Conservation (phyloP, 805 yeast species). For the Starmerella ratchasimensis region DNA sequence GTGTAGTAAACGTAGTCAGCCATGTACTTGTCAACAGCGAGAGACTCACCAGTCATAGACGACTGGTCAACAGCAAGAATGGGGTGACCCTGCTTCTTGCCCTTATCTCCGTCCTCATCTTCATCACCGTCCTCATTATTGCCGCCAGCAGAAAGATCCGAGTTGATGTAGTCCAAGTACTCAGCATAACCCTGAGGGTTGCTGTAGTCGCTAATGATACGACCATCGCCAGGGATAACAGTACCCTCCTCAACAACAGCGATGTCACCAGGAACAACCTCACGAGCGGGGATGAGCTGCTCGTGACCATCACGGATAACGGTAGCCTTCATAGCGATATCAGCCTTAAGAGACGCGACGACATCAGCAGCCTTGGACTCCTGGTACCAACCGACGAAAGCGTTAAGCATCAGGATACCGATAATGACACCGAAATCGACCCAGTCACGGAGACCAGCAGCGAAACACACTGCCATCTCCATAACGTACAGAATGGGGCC, state of each 20-base stretch:
- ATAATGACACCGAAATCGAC: constrained; percentile 96
- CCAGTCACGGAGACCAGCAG: constrained; percentile 96
- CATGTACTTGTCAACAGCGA: constrained; percentile 85
- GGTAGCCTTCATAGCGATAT: constrained; percentile 78
- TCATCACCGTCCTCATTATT: constrained; percentile 20
- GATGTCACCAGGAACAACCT: constrained; percentile 90
- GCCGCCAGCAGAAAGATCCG: constrained; percentile 23
- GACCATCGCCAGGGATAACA: constrained; percentile 87
- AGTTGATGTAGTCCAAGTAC: constrained; percentile 29
- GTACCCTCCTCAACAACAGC: constrained; percentile 85
- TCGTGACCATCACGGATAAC: constrained; percentile 76
- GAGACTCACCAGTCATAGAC: constrained; percentile 94
- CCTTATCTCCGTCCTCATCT: constrained; percentile 29
- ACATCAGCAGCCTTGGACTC: constrained; percentile 97
- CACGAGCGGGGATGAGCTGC: constrained; percentile 64
- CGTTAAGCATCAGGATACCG: constrained; percentile 76
- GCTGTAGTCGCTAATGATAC: constrained; percentile 36
- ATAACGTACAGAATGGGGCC: constrained; percentile 93
- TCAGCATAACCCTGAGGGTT: constrained; percentile 29
- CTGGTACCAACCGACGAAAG: constrained; percentile 90
- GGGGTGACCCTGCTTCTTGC: constrained; percentile 74
- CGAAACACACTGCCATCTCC: constrained; percentile 90
- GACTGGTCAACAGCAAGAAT: constrained; percentile 77
- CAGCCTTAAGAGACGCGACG: constrained; percentile 90
- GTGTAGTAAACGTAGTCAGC: constrained; percentile 89